Evolutionary conservation across 176 grass and related monocot genomes (phyloP).

Genomic region (Carex cristatella): DNA sequence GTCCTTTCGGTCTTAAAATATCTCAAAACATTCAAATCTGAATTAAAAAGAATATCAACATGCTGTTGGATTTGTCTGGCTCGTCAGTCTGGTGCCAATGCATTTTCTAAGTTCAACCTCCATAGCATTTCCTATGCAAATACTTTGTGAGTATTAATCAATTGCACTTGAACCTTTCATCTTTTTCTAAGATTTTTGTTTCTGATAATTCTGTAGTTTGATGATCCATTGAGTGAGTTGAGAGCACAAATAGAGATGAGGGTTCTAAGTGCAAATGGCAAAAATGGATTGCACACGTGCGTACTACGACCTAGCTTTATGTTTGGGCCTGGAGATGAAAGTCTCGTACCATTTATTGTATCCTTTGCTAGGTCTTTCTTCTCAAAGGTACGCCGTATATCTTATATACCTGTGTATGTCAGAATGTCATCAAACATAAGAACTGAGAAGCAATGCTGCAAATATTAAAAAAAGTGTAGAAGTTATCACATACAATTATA

Average conservation of each 20-base stretch:
- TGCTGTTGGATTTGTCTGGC: neutral
- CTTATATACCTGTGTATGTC: neutral
- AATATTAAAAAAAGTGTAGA: neutral
- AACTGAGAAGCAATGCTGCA: neutral
- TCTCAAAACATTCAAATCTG: neutral
- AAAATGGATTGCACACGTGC: constrained; percentile 54
- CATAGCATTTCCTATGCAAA: neutral
- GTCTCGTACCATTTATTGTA: constrained; percentile 44
- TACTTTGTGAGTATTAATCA: neutral
- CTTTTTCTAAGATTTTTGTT: constrained; percentile 15
- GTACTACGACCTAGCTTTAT: constrained; percentile 71
- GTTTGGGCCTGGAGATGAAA: constrained; percentile 71
- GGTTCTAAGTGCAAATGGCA: constrained; percentile 60
- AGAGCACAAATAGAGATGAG: constrained; percentile 77
- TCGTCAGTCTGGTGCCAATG: neutral
- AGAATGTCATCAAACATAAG: neutral
- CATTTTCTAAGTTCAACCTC: neutral
- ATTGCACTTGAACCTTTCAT: neutral
- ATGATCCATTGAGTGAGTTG: constrained; percentile 52
- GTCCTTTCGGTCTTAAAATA: neutral
- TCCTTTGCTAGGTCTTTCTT: constrained; percentile 46
- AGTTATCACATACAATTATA: neutral
- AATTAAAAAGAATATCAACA: neutral
- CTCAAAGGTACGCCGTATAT: constrained; percentile 50
- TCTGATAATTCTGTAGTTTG: constrained; percentile 35